Evolutionary conservation across 768 basidiomycete genomes (phyloP), one percentile per base, ranked within the genome.

Genomic region (Filobasidium wieringae): DNA sequence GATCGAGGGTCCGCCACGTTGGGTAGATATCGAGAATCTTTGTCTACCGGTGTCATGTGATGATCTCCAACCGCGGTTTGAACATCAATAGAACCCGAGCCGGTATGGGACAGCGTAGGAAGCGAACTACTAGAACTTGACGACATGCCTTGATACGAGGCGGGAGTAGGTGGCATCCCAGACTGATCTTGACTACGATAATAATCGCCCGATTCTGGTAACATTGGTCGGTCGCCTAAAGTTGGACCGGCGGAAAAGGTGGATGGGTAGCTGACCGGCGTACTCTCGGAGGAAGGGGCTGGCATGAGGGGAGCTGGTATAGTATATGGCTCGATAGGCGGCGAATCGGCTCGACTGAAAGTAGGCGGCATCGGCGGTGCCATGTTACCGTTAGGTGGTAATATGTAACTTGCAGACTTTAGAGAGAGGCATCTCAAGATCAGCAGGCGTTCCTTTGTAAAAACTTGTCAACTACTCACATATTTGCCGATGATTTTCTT

Each of bases 401-500:
- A 52, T 34, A 59, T 59, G 55, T 66, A 69, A 57, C 53, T 64
- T 19, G 68, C 68, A 41, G 68, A 67, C 68, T 70, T 51, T 5
- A 22, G 45, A 2, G 14, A 29, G 7, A 53, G 30, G 26, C 26
- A n/a, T n/a, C n/a, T 14, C 3, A 19, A 15, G 14, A 14, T 55
- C 24, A 49, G 49, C 33, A 27, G 9, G 4, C 9, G 9, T 17
- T 4, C 26, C 47, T 19, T 1, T n/a, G 11, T 27, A 6, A 22
- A 45, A 26, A 4, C 22, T 11, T 17, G 17, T 17, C n/a, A 4
- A 37, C 17, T 17, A 71, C 74, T 71, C 62, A 75, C 74, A 66
- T 77, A 77, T 74, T 77, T 78, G 60, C 71, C 66, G 40, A 78
- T 75, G 50, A 78, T 77, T 68, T 77, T 77, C 65, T 75, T 73